Evolutionary conservation across 1,139 yeast species (phyloP).

Genomic region (Yamadazyma blattariae): DNA sequence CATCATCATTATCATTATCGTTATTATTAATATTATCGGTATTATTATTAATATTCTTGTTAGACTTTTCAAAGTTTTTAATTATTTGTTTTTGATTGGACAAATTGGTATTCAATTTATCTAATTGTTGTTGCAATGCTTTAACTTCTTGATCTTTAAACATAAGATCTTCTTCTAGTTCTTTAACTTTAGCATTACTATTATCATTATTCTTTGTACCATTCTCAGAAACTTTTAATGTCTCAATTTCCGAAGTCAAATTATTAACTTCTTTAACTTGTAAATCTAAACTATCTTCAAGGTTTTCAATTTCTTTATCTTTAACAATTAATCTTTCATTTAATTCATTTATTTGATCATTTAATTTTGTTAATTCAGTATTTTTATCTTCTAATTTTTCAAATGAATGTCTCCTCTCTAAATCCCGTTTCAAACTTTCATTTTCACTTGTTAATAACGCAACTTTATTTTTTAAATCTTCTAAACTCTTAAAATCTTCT

Average conservation of each 20-base stretch:
- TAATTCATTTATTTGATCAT: slow-evolving; percentile 23
- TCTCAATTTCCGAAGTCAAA: slow-evolving; percentile 2
- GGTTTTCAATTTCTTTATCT: slow-evolving; percentile 10
- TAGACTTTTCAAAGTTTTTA: slow-evolving; percentile 7
- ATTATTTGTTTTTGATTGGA: slow-evolving; percentile 12
- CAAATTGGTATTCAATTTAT: slow-evolving; percentile 11
- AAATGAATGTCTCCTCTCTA: slow-evolving; percentile 12
- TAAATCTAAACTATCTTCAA: slow-evolving; percentile 5
- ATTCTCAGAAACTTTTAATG: neutral
- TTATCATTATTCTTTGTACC: neutral
- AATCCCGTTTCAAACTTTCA: slow-evolving; percentile 11
- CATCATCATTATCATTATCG: neutral
- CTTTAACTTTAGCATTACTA: slow-evolving; percentile 5
- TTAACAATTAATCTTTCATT: slow-evolving; percentile 17
- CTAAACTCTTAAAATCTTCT: slow-evolving; percentile 7
- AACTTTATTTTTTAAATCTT: slow-evolving; percentile 4
- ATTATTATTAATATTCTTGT: neutral
- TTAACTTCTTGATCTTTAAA: slow-evolving; percentile 16
- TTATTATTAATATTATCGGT: neutral
- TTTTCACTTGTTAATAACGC: slow-evolving; percentile 10
- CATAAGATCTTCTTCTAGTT: slow-evolving; percentile 11
- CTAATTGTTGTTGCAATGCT: slow-evolving; percentile 15
- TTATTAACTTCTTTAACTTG: slow-evolving; percentile 6
- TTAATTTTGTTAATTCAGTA: slow-evolving; percentile 11
- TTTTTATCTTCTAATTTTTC: slow-evolving; percentile 16